Evolutionary conservation across 805 yeast species (phyloP).

Genomic region (Yarrowia deformans): DNA sequence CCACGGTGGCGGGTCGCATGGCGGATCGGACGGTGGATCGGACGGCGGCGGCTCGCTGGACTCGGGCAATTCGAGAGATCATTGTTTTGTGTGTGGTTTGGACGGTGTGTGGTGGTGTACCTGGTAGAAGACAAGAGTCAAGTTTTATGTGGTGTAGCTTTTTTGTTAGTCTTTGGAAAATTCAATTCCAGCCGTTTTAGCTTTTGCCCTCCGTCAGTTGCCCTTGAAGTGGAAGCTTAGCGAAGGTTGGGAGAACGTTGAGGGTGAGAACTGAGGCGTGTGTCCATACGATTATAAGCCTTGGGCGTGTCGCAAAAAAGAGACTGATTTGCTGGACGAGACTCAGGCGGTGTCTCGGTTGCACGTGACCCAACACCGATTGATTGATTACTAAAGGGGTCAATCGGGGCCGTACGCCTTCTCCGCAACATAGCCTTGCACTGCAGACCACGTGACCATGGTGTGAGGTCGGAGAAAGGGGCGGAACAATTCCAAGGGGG

Average conservation of each 20-base stretch:
- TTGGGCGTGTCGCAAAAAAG: neutral
- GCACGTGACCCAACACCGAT: no score
- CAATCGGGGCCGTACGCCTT: no score
- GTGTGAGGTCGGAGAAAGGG: neutral
- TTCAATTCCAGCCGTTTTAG: slow-evolving; percentile 17
- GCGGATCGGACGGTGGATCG: slow-evolving; percentile 43
- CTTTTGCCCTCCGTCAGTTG: neutral
- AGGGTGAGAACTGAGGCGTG: slow-evolving; percentile 1
- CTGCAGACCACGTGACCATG: slow-evolving; percentile 13
- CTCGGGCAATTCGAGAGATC: slow-evolving; percentile 33
- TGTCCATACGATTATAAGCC: no score
- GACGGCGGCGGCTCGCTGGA: slow-evolving; percentile 11
- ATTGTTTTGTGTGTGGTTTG: slow-evolving; percentile 1
- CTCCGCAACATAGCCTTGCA: neutral
- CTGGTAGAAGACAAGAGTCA: no score
- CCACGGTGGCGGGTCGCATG: slow-evolving; percentile 43
- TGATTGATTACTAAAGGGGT: no score
- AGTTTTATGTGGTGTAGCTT: no score
- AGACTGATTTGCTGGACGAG: no score
- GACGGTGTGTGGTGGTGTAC: neutral
- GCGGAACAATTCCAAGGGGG: neutral
- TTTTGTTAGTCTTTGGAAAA: neutral
- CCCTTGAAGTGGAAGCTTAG: slow-evolving; percentile 37
- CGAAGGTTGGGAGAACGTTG: slow-evolving; percentile 10
- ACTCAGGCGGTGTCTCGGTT: no score